Evolutionary conservation across 345 rosid species (phyloP).

Genomic region (Punica granatum): DNA sequence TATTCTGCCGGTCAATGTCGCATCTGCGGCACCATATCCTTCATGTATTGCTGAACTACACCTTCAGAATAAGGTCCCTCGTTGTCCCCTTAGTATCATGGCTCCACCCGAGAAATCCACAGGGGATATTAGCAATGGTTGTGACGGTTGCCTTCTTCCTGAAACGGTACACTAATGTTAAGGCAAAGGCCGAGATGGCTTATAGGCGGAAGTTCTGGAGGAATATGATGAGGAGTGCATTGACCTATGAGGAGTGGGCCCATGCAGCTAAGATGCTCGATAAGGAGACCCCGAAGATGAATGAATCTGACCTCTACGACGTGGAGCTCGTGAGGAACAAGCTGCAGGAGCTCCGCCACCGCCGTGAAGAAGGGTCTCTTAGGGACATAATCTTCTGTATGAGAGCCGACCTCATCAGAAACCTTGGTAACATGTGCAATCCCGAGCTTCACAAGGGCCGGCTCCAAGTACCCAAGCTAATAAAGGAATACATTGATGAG

Average conservation of each 20-base stretch:
- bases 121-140: slow-evolving; percentile 88
- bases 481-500: slow-evolving; percentile 89
- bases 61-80: slow-evolving; percentile 31
- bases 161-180: slow-evolving; percentile 79
- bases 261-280: slow-evolving; percentile 99
- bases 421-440: slow-evolving; percentile 96
- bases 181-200: slow-evolving; percentile 86
- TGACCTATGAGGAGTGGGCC: slow-evolving; percentile 97
- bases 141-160: slow-evolving; percentile 75
- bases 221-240: slow-evolving; percentile 83
- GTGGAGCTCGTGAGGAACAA: slow-evolving; percentile 84
- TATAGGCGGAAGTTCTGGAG: slow-evolving; percentile 97
- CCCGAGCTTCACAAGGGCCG: slow-evolving; percentile 96
- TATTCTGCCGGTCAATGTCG: slow-evolving; percentile 67
- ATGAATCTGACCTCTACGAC: slow-evolving; percentile 71
- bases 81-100: slow-evolving; percentile 54
- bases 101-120: slow-evolving; percentile 95
- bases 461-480: slow-evolving; percentile 87
- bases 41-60: slow-evolving; percentile 30
- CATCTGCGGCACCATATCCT: slow-evolving; percentile 53
- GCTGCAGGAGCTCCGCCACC: slow-evolving; percentile 71
- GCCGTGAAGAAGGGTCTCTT: slow-evolving; percentile 80
- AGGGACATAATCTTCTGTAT: slow-evolving; percentile 90
- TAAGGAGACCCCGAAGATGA: slow-evolving; percentile 70
- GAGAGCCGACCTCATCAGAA: slow-evolving; percentile 96